A percentile compares a stretch with the other conserved stretches of the same genome.
Conservation (phyloP, 805 yeast species). For the Blastobotrys peoriensis region DNA sequence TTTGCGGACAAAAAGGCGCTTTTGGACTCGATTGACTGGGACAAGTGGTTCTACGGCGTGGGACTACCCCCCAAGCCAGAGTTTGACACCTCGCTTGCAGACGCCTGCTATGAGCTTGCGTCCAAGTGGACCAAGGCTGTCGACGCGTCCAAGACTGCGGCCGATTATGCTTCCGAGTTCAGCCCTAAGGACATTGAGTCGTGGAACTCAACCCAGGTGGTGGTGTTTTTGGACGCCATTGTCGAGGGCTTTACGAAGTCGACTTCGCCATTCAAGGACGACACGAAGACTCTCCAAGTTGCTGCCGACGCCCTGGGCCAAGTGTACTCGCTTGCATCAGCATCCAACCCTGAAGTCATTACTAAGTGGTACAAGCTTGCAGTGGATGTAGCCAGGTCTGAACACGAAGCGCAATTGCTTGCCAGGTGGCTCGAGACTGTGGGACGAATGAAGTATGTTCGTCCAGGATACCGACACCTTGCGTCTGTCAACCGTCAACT, state of each 20-base stretch:
- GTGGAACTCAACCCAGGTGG: conserved; percentile 71
- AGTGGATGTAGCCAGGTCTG: conserved; percentile 44
- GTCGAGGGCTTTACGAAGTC: conserved; percentile 35
- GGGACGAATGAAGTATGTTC: conserved; percentile 90
- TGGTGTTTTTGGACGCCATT: conserved; percentile 69
- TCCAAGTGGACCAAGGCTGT: conserved; percentile 52
- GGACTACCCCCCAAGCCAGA: conserved; percentile 87
- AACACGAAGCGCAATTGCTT: conserved; percentile 42
- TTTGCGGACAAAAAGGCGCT: conserved; percentile 37
- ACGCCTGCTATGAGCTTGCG: conserved; percentile 61
- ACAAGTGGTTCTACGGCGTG: conserved; percentile 70
- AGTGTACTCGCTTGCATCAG: conserved; percentile 41
- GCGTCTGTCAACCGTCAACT: conserved; percentile 56
- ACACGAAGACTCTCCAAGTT: conserved; percentile 28
- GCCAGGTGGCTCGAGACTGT: conserved; percentile 87
- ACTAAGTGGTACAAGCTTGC: conserved; percentile 72
- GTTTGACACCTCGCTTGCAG: conserved; percentile 74
- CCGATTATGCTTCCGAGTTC: conserved; percentile 33
- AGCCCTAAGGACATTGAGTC: conserved; percentile 42
- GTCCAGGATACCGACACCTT: conserved; percentile 74
- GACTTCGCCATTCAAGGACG: conserved; percentile 10
- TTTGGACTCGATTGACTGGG: conserved; percentile 77
- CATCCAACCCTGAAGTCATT: conserved; percentile 74
- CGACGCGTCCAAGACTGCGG: conserved; percentile 2
- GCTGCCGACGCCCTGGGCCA: conserved; percentile 35